phyloP scores from a whole-genome alignment of 75 land plant species.

The Cupressus sempervirens region DNA sequence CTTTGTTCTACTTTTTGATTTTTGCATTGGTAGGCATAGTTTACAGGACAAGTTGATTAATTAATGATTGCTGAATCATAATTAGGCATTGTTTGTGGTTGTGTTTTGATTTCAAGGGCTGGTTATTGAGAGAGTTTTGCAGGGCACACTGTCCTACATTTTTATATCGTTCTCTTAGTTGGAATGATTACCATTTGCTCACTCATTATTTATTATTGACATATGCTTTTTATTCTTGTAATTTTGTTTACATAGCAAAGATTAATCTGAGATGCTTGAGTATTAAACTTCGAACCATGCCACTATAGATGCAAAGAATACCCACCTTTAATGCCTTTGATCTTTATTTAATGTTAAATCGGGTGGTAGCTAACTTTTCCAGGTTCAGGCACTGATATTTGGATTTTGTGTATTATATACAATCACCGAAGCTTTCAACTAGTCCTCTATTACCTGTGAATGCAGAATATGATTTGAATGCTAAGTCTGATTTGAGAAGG shows the following conservation, averaged over 20 bases:
- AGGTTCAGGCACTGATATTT: too few species aligned
- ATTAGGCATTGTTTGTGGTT: not conserved
- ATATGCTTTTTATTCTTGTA: too few species aligned
- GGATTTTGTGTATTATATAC: not conserved
- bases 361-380: too few species aligned
- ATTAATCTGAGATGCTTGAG: not conserved
- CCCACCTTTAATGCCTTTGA: too few species aligned
- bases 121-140: not conserved
- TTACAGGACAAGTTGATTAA: not conserved
- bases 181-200: not conserved
- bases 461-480: not conserved
- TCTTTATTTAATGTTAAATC: too few species aligned
- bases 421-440: not conserved
- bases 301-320: too few species aligned
- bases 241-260: not conserved
- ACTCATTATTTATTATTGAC: not conserved
- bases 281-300: not conserved
- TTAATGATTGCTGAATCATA: slow-evolving; percentile 1
- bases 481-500: not conserved
- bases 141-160: not conserved
- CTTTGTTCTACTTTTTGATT: not conserved
- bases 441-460: not conserved
- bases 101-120: not conserved
- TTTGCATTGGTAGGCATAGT: not conserved
- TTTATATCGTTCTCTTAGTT: not conserved